Percentiles rank a stretch among this genome's conserved stretches.
Evolutionary conservation across 164 flowering plant genomes (phyloP).

Genomic region (Malania oleifera): DNA sequence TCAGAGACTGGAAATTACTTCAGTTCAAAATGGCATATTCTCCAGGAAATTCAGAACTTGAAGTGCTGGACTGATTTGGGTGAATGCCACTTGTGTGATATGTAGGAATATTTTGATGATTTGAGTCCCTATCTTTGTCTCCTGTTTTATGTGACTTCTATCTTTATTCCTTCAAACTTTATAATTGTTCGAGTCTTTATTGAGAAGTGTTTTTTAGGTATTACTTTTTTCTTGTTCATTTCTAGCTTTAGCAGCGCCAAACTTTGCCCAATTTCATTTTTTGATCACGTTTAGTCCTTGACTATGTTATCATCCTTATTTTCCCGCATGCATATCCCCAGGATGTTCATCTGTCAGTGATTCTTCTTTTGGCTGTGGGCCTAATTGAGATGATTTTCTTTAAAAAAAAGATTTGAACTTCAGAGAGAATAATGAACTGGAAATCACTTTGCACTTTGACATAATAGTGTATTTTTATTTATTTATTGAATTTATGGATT

Average conservation of each 20-base stretch:
- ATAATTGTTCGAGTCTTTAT: neutral
- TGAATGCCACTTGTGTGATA: neutral
- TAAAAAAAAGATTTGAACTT: neutral
- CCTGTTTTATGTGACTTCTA: no score
- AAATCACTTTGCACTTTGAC: neutral
- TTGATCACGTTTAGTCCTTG: neutral
- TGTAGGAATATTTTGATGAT: neutral
- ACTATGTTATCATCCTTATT: neutral
- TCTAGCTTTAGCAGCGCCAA: no score
- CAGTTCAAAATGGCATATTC: neutral
- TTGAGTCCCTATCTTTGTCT: neutral
- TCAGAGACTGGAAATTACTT: neutral
- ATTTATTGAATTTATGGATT: neutral
- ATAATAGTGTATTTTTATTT: neutral
- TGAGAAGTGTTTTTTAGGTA: neutral
- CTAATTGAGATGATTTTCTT: neutral
- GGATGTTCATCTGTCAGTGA: neutral
- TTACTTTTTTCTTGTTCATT: neutral
- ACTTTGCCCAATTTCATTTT: neutral
- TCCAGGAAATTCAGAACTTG: neutral
- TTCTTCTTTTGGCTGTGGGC: neutral
- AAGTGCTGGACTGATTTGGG: constrained; percentile 1
- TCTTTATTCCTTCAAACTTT: neutral
- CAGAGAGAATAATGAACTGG: no score
- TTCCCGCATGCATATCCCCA: no score